These are phyloP conservation scores for Lupinus albus DNA, from an alignment of 306 rosid genomes.

Conservation along the genomic window DNA sequence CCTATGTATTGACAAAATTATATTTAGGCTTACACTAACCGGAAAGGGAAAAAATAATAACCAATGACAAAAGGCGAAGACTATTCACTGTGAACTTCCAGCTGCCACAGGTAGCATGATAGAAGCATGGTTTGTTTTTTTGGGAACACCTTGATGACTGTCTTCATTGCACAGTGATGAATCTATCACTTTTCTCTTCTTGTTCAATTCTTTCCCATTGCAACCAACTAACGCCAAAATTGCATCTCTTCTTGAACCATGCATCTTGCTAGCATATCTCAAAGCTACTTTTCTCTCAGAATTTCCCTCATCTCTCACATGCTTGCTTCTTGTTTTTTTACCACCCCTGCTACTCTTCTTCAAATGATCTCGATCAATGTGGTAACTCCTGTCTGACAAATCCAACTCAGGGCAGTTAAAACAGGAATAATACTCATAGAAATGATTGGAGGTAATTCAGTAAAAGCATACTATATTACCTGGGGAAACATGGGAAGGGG, in stretches of 20 bases:
- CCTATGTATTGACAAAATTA: conserved; percentile 37
- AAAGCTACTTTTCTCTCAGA: conserved; percentile 53
- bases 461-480: conserved; percentile 48
- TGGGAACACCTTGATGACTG: conserved; percentile 39
- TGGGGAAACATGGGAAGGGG: conserved; percentile 56
- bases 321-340: conserved; percentile 44
- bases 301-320: conserved; percentile 37
- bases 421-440: neutral
- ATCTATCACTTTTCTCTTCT: conserved; percentile 52
- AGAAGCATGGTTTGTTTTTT: conserved; percentile 54
- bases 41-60: neutral
- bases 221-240: conserved; percentile 37
- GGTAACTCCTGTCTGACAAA: conserved; percentile 47
- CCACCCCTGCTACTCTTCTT: conserved; percentile 44
- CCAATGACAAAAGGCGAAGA: conserved; percentile 19
- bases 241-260: conserved; percentile 48
- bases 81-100: conserved; percentile 43
- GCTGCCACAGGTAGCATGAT: conserved; percentile 50
- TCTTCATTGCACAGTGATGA: conserved; percentile 50
- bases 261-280: conserved; percentile 54
- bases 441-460: neutral
- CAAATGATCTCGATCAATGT: conserved; percentile 47
- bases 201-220: conserved; percentile 41
- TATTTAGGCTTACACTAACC: conserved; percentile 4
- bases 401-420: conserved; percentile 35